Conservation (phyloP, 352 stramenopile species). For the Globisporangium mamillatum region DNA sequence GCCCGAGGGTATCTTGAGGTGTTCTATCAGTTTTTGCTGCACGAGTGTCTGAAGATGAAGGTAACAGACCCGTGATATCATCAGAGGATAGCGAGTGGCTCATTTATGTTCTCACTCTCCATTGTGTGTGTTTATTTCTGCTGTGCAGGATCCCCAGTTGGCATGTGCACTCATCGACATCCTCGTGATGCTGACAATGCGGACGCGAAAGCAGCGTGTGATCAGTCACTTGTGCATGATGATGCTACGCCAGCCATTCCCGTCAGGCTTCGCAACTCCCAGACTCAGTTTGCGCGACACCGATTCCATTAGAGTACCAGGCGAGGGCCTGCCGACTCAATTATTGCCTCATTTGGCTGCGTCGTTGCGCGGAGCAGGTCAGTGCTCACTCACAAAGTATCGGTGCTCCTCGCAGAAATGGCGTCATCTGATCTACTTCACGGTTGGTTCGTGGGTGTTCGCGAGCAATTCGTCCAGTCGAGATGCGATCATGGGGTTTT, state of each 20-base stretch:
- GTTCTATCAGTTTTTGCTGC: slow-evolving; percentile 44
- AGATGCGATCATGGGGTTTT: slow-evolving; percentile 35
- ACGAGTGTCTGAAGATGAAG: slow-evolving; percentile 47
- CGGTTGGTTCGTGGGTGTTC: slow-evolving; percentile 58
- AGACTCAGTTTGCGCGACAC: neutral
- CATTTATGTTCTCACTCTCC: neutral
- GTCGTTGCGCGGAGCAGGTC: slow-evolving; percentile 27
- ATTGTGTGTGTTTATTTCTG: slow-evolving; percentile 5
- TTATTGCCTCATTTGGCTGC: slow-evolving; percentile 31
- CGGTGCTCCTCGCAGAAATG: slow-evolving; percentile 40
- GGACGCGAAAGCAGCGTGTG: slow-evolving; percentile 38
- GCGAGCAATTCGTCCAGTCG: slow-evolving; percentile 26
- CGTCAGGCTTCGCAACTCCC: slow-evolving; percentile 10
- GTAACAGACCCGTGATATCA: slow-evolving; percentile 15
- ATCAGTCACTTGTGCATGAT: slow-evolving; percentile 54
- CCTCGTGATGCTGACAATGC: slow-evolving; percentile 34
- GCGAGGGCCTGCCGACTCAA: slow-evolving; percentile 27
- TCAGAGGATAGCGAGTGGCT: neutral
- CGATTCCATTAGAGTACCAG: neutral
- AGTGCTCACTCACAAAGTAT: slow-evolving; percentile 45
- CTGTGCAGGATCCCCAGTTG: slow-evolving; percentile 42
- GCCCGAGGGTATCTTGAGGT: slow-evolving; percentile 23
- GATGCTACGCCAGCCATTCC: slow-evolving; percentile 61
- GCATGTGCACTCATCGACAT: slow-evolving; percentile 40
- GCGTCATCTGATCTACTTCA: slow-evolving; percentile 50